Conservation (phyloP, 768 basidiomycete species). For the Amanita inopinata region DNA sequence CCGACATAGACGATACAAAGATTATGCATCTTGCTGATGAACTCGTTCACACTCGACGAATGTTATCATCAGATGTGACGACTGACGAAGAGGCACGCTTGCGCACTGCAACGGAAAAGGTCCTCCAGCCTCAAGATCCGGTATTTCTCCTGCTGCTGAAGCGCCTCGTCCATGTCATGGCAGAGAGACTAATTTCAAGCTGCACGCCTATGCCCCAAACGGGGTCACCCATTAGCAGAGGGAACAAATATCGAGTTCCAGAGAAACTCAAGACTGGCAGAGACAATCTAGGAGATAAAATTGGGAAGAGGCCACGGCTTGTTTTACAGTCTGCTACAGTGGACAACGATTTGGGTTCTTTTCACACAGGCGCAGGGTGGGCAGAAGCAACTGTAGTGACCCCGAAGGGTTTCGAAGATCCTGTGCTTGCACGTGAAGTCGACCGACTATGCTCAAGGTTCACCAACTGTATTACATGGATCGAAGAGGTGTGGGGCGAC, state of each 20-base stretch:
- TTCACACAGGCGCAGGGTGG: background rate
- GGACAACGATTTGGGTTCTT: too few species aligned
- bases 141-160: conserved; percentile 56
- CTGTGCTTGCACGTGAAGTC: conserved; percentile 36
- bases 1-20: conserved; percentile 33
- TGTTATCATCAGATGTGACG: conserved; percentile 14
- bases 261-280: conserved; percentile 27
- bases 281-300: conserved; percentile 11
- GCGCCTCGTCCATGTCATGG: conserved; percentile 39
- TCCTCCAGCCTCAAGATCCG: conserved; percentile 50
- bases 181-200: conserved; percentile 13
- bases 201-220: background rate
- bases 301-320: conserved; percentile 16
- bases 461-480: conserved; percentile 39
- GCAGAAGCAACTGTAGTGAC: conserved; percentile 7
- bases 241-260: conserved; percentile 16
- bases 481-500: conserved; percentile 45
- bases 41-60: conserved; percentile 44
- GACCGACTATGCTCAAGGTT: conserved; percentile 32
- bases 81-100: conserved; percentile 40
- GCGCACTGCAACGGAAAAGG: conserved; percentile 54
- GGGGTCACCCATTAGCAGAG: background rate
- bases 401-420: conserved; percentile 59
- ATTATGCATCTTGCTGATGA: conserved; percentile 67
- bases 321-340: conserved; percentile 9